These are phyloP conservation scores for Favolaschia claudopus DNA, from an alignment of 768 basidiomycete genomes.

Conservation along the genomic window DNA sequence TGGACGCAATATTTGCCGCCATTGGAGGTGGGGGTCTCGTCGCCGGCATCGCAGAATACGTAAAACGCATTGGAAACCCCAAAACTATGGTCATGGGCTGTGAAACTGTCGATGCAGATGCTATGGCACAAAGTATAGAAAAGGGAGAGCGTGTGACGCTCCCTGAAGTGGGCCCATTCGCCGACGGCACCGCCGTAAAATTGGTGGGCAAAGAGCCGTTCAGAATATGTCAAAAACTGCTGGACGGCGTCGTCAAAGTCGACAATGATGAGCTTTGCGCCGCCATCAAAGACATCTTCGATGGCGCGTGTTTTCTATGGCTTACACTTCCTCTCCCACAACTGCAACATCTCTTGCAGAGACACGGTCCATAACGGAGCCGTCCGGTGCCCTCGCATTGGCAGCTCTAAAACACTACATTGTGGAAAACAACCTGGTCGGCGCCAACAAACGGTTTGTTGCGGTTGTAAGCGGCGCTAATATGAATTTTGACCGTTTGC, in stretches of 20 bases:
- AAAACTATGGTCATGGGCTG: slow-evolving; percentile 83
- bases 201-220: slow-evolving; percentile 96
- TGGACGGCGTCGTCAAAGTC: slow-evolving; percentile 85
- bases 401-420: slow-evolving; percentile 94
- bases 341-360: slow-evolving; percentile 54
- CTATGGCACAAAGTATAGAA: slow-evolving; percentile 85
- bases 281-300: slow-evolving; percentile 98
- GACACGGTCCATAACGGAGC: slow-evolving; percentile 95
- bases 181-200: slow-evolving; percentile 96
- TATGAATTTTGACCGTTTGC: slow-evolving; percentile 97
- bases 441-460: slow-evolving; percentile 87
- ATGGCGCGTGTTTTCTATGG: slow-evolving; percentile 63
- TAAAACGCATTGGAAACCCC: slow-evolving; percentile 91
- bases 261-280: slow-evolving; percentile 98
- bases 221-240: slow-evolving; percentile 83
- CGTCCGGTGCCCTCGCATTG: slow-evolving; percentile 91
- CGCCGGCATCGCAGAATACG: slow-evolving; percentile 90
- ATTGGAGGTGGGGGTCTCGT: slow-evolving; percentile 95
- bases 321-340: neutral
- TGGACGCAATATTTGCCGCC: slow-evolving; percentile 90
- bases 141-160: slow-evolving; percentile 85
- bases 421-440: slow-evolving; percentile 77
- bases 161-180: slow-evolving; percentile 93
- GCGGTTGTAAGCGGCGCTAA: slow-evolving; percentile 95
- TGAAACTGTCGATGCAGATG: slow-evolving; percentile 96